Conservation (phyloP, 768 basidiomycete species). For the Boletus vinaceobasis region DNA sequence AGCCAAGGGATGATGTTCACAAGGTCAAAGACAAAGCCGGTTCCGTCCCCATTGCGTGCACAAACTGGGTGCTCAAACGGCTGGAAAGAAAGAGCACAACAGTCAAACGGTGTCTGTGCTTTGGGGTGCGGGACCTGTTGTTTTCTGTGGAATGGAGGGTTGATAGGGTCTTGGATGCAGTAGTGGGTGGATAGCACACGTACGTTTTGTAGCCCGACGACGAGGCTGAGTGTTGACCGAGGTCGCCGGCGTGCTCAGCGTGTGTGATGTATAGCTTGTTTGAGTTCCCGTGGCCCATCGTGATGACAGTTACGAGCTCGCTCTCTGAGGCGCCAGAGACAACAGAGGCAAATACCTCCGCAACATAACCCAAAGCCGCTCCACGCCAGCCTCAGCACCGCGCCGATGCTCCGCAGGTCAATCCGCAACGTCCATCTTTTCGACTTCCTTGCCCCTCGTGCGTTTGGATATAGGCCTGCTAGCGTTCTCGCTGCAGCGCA, state of each 20-base stretch:
- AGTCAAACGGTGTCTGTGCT: constrained; percentile 79
- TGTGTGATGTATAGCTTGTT: constrained; percentile 88
- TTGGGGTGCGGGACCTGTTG: constrained; percentile 63
- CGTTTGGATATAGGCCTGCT: constrained; percentile 23
- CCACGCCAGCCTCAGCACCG: background rate
- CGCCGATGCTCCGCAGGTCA: constrained; percentile 28
- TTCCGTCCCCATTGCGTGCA: constrained; percentile 77
- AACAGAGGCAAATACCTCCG: constrained; percentile 3
- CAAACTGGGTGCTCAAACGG: constrained; percentile 88
- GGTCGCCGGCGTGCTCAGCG: constrained; percentile 76
- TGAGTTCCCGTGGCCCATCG: constrained; percentile 84
- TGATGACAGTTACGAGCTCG: background rate
- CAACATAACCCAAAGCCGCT: background rate
- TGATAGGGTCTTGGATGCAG: constrained; percentile 3
- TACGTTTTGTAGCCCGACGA: constrained; percentile 72
- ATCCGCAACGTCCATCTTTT: constrained; percentile 28
- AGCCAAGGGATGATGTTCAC: constrained; percentile 94
- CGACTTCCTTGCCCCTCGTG: constrained; percentile 43
- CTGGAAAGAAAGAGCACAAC: constrained; percentile 87
- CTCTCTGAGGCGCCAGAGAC: background rate
- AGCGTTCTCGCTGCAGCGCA: constrained; percentile 9
- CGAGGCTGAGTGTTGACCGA: constrained; percentile 80
- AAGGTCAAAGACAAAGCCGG: constrained; percentile 80
- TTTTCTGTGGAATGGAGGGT: constrained; percentile 44
- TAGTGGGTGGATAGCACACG: constrained; percentile 24